Conservation (phyloP, 192 early-diverging fungal genomes). For the Coemansia aciculifera region DNA sequence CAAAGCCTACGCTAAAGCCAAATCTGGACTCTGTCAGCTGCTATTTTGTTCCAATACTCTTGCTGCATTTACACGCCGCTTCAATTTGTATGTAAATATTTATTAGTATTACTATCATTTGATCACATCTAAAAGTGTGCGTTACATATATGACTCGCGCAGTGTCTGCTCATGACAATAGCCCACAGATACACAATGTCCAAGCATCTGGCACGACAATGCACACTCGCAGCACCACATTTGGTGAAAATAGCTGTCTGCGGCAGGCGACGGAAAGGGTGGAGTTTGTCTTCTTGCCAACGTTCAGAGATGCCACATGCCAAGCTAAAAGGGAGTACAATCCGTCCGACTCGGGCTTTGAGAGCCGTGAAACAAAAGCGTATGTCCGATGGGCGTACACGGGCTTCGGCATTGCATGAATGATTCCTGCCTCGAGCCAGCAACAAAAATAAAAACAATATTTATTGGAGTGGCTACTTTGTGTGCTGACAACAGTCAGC, state of each 20-base stretch:
- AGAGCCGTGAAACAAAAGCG: not conserved
- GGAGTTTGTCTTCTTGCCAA: not conserved
- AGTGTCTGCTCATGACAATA: not conserved
- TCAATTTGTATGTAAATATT: conserved; percentile 4
- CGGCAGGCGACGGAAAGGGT: not conserved
- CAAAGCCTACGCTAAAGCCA: not conserved
- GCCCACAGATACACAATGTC: not conserved
- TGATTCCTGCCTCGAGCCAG: not conserved
- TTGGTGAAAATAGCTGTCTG: conserved; percentile 9
- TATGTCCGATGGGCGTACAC: not conserved
- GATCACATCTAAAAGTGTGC: not conserved
- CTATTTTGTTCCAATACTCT: not conserved
- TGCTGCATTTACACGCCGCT: not conserved
- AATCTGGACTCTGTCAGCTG: not conserved
- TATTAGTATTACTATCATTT: not conserved
- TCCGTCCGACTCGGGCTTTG: not conserved
- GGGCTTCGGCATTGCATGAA: not conserved
- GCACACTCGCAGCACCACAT: conserved; percentile 1
- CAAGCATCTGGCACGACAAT: not conserved
- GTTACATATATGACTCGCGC: not conserved
- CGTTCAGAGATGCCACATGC: not conserved
- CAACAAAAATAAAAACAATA: not conserved
- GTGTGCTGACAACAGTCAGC: not conserved
- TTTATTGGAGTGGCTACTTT: not conserved
- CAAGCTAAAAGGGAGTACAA: not conserved